Base-by-base conservation (phyloP, 495 filamentous ascomycete genomes). In the Penicillium desertorum region DNA sequence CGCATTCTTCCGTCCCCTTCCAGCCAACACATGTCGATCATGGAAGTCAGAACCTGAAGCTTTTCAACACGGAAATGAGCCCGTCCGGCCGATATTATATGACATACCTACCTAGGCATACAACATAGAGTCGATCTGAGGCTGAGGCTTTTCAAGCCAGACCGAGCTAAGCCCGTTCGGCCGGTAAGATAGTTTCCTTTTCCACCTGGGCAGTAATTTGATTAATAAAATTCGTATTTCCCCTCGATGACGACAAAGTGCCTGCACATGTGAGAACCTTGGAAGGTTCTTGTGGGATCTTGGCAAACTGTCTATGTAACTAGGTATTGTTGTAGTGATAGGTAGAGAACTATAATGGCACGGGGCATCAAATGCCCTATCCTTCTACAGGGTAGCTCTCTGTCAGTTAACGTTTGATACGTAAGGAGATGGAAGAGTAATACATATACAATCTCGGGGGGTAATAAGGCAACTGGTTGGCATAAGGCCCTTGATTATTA, bases 391-490 rank as follows among this genome's bases (percentile, higher is more conserved):
- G 22, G 22, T 23, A 23, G 22, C 22, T 23, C 22, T 23, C 3
- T 34, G 30, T 34, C 10, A 34, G 30, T 34, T 14, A 34, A 34
- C 11, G 30, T 1, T 4, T 34, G 12, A 41, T 14, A 41, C 41
- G 49, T 16, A 39, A 51, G 49, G 49, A 39, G 48, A 8, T 5
- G 1, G 30, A 10, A 37, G 11, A 49, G 9, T 19, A 45, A 12
- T 42, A 42, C 43, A 45, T 4, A 6, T 7, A 45, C n/a, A 48
- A 7, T n/a, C 1, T 48, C 45, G 45, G 45, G 12, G 5, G 9
- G 30, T 32, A 5, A 22, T 25, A 34, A 55, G 53, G 53, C 43
- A 55, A 45, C 53, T 20, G 23, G 32, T 47, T 34, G 44, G 42
- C 16, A 41, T 5, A 34, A 36, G 17, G 29, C 9, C 10, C 3